Evolutionary conservation across 208 protist species (phyloP).

Genomic region (Crithidia acanthocephali): DNA sequence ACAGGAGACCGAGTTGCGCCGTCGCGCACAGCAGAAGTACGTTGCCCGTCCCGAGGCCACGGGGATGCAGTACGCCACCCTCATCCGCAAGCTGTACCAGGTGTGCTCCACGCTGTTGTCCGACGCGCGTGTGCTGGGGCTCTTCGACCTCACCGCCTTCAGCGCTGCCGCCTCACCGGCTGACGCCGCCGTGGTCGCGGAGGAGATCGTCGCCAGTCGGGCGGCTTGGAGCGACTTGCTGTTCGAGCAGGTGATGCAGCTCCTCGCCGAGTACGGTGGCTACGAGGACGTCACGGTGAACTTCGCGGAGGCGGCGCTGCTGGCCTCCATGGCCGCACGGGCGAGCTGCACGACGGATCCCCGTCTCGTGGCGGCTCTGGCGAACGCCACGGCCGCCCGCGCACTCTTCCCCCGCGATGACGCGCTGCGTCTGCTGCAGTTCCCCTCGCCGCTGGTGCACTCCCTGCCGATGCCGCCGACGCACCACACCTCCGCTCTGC

Average conservation of each 20-base stretch:
- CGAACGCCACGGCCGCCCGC: neutral
- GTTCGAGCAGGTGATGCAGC: conserved; percentile 67
- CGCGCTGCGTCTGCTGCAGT: conserved; percentile 69
- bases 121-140: conserved; percentile 61
- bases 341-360: conserved; percentile 43
- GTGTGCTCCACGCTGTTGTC: conserved; percentile 65
- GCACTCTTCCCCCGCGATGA: conserved; percentile 52
- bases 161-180: conserved; percentile 7
- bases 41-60: conserved; percentile 64
- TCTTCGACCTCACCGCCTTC: conserved; percentile 25
- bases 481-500: conserved; percentile 26
- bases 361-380: conserved; percentile 11
- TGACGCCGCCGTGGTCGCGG: conserved; percentile 4
- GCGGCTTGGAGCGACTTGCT: conserved; percentile 78
- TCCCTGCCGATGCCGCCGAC: conserved; percentile 41
- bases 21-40: conserved; percentile 40
- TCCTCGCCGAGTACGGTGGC: conserved; percentile 76
- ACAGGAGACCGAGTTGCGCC: conserved; percentile 41
- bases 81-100: conserved; percentile 72
- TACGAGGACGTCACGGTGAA: conserved; percentile 90
- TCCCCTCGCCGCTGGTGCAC: conserved; percentile 41
- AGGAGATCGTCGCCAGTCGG: conserved; percentile 28
- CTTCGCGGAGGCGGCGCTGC: conserved; percentile 78
- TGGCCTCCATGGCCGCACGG: conserved; percentile 66
- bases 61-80: conserved; percentile 75